Base-by-base conservation (phyloP, 805 yeast species). In the Metschnikowia drakensbergensis region DNA sequence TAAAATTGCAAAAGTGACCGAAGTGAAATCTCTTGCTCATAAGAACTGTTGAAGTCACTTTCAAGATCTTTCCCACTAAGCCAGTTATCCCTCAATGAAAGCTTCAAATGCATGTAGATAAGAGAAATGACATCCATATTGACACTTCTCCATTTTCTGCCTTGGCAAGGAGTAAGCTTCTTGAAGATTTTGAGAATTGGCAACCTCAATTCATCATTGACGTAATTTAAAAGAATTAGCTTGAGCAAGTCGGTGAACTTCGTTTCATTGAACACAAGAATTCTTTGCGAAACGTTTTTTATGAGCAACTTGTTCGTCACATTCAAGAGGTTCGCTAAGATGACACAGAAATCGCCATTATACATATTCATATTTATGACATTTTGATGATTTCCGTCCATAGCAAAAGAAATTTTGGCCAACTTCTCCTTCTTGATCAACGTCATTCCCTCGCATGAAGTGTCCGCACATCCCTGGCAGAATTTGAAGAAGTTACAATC, bases 121-220 rank as follows among this genome's bases (percentile, higher is more conserved):
- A 88, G 83, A 0, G 97, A 88, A 4, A 92, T 87, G 40, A 94
- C 72, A 55, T 91, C 97, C 97, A 94, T 92, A 62, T 92, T 94
- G 53, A 83, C 80, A 10, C 90, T 80, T 57, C 90, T 83, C 99
- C 99, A 92, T 65, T 91, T 90, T 51, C 94, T 82, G 17, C 97
- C 97, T 59, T 88, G 91, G 67, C 85, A 88, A 0, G 97, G 96
- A 1, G 90, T 83, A 44, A 90, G 76, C 53, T 86, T 83, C 63
- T 88, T 90, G 51, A 91, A 71, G 1, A 87, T 77, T 59, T 83
- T 83, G 58, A 91, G 69, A 3, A 87, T 81, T 1, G 96, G 91
- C 43, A 72, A 72, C 67, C 86, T 83, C 25, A 89, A 64, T 7
- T 76, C 76, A 25, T 70, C 61, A 58, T 87, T 88, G 30, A 66